Percentiles rank a stretch among this genome's conserved stretches.
Evolutionary conservation across 306 rosid species (phyloP).

Genomic region (Alnus rubra): DNA sequence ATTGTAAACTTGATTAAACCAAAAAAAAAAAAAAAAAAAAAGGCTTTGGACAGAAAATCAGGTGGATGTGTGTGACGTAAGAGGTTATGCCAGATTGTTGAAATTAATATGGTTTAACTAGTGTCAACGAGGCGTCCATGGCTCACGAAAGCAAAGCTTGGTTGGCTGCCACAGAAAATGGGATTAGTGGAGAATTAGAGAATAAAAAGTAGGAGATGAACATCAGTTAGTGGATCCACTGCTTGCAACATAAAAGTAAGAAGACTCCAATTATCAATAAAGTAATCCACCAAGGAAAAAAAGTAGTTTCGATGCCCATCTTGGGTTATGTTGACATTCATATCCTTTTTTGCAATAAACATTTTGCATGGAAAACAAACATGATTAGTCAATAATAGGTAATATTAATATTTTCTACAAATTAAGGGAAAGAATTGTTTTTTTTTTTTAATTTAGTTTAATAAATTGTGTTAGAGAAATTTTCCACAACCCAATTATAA

Average conservation of each 20-base stretch:
- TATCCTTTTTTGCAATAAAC: slow-evolving; percentile 21
- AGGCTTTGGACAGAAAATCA: slow-evolving; percentile 1
- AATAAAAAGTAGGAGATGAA: slow-evolving; percentile 40
- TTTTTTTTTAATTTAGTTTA: too few relatives aligned
- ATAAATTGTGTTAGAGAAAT: too few relatives aligned
- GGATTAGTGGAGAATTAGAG: slow-evolving; percentile 45
- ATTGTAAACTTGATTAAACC: slow-evolving; percentile 9
- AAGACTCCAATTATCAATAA: slow-evolving; percentile 48
- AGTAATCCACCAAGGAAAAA: slow-evolving; percentile 43
- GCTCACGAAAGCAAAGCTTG: slow-evolving; percentile 26
- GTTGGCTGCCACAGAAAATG: slow-evolving; percentile 32
- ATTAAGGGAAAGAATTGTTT: too few relatives aligned
- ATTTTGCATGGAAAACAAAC: neutral
- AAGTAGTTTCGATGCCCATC: slow-evolving; percentile 40
- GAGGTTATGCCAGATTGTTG: neutral
- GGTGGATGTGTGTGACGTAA: neutral
- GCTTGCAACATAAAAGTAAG: slow-evolving; percentile 28
- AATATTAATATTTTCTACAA: too few relatives aligned
- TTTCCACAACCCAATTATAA: too few relatives aligned
- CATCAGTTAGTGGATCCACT: slow-evolving; percentile 55
- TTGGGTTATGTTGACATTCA: slow-evolving; percentile 26
- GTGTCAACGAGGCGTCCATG: slow-evolving; percentile 27
- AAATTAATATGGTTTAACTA: neutral
- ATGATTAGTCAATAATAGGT: too few relatives aligned
- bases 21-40: too few relatives aligned